Evolutionary conservation across 805 yeast species (phyloP).

Genomic region (Metschnikowia peoriensis): DNA sequence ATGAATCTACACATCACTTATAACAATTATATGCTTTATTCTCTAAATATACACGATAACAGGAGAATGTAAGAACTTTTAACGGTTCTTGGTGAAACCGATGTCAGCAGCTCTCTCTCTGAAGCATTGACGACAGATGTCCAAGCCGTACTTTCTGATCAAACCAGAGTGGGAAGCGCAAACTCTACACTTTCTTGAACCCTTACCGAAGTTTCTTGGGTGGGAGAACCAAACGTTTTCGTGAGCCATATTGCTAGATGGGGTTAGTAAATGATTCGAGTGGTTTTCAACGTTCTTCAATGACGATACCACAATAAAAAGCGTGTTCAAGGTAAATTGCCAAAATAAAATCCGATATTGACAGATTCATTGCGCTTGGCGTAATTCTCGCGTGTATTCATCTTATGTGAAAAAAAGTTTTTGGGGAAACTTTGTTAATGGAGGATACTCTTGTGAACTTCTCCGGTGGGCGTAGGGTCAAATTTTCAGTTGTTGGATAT

Average conservation of each 20-base stretch:
- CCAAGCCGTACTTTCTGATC: slow-evolving; percentile 99
- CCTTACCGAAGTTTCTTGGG: slow-evolving; percentile 99
- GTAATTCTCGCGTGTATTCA: no score
- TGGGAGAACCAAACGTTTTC: slow-evolving; percentile 99
- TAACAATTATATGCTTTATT: slow-evolving; percentile 12
- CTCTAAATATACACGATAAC: slow-evolving; percentile 16
- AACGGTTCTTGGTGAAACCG: slow-evolving; percentile 99
- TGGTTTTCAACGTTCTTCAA: background rate
- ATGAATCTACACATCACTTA: background rate
- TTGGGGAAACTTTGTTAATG: no score
- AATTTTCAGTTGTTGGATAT: no score
- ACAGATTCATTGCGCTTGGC: no score
- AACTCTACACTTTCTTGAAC: slow-evolving; percentile 99
- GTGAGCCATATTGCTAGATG: slow-evolving; percentile 88
- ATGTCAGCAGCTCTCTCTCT: slow-evolving; percentile 99
- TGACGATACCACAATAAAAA: no score
- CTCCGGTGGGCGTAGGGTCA: no score
- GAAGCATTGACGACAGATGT: slow-evolving; percentile 99
- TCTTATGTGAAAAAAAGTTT: no score
- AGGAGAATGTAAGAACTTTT: slow-evolving; percentile 35
- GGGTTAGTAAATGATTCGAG: slow-evolving; percentile 31
- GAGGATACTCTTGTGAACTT: no score
- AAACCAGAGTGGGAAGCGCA: slow-evolving; percentile 98
- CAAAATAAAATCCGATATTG: no score
- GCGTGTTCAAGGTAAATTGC: no score